These are phyloP conservation scores for Populus hybrid DNA, from an alignment of 441 rosid genomes.

Conservation along the genomic window DNA sequence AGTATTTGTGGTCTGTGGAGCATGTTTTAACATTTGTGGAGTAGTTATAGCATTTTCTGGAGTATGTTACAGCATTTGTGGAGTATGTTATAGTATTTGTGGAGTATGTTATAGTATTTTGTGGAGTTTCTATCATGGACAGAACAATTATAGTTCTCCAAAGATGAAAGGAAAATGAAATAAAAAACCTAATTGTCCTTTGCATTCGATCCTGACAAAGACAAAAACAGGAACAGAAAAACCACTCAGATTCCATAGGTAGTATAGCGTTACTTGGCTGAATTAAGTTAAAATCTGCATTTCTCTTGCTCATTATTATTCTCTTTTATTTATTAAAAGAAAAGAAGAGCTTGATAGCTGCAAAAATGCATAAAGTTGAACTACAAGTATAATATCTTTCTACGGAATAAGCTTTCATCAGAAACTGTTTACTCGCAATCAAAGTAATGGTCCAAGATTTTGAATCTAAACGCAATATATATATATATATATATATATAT, in stretches of 20 bases:
- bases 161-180: not conserved
- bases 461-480: not conserved
- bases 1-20: not conserved
- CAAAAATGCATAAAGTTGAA: not conserved
- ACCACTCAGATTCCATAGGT: not conserved
- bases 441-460: not conserved
- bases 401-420: not conserved
- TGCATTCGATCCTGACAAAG: not conserved
- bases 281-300: slow-evolving; percentile 2
- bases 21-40: not conserved
- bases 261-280: not conserved
- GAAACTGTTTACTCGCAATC: not conserved
- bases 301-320: not conserved
- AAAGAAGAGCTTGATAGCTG: not conserved
- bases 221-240: not conserved
- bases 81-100: not conserved
- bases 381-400: not conserved
- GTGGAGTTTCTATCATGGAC: not conserved
- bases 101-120: not conserved
- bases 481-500: too few relatives aligned
- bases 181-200: not conserved
- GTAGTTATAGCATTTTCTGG: not conserved
- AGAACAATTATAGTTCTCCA: not conserved
- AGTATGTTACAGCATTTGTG: not conserved
- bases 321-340: not conserved